phyloP scores from a whole-genome alignment of 2,329 filamentous ascomycete genomes.

The Bipolaris victoriae region DNA sequence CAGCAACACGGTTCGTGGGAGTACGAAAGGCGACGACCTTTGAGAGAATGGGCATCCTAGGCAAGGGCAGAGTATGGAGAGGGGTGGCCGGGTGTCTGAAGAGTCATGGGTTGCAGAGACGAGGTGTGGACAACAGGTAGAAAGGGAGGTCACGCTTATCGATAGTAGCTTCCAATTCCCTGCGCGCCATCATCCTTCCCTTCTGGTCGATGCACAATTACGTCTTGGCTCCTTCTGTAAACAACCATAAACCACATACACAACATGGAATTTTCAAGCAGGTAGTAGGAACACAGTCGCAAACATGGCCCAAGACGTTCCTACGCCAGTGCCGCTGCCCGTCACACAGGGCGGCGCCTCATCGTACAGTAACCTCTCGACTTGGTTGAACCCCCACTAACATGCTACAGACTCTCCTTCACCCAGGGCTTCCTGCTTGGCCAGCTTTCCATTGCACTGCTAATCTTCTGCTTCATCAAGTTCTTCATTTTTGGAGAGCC shows the following conservation, averaged over 20 bases:
- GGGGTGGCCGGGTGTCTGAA: neutral
- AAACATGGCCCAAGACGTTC: conserved; percentile 24
- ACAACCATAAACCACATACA: neutral
- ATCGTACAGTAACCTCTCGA: conserved; percentile 17
- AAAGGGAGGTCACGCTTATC: conserved; percentile 14
- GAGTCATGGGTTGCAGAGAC: conserved; percentile 7
- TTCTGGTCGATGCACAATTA: conserved; percentile 8
- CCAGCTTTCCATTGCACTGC: conserved; percentile 87
- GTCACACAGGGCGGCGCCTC: conserved; percentile 24
- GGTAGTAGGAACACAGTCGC: conserved; percentile 14
- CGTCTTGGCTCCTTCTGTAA: conserved; percentile 1
- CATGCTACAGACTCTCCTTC: conserved; percentile 73
- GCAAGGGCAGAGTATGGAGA: neutral
- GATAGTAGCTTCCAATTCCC: conserved; percentile 3
- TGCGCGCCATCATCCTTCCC: conserved; percentile 10
- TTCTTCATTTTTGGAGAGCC: conserved; percentile 99
- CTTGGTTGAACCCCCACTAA: conserved; percentile 29
- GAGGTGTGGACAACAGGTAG: conserved; percentile 7
- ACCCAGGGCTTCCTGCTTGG: conserved; percentile 92
- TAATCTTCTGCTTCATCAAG: conserved; percentile 95
- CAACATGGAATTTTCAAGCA: conserved; percentile 9
- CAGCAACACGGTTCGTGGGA: conserved; percentile 24
- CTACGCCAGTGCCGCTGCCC: conserved; percentile 24
- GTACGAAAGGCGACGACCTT: conserved; percentile 23
- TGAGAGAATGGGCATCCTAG: conserved; percentile 24